phyloP scores from a whole-genome alignment of 1,284 basidiomycete genomes.

The Rhodotorula sp. region DNA sequence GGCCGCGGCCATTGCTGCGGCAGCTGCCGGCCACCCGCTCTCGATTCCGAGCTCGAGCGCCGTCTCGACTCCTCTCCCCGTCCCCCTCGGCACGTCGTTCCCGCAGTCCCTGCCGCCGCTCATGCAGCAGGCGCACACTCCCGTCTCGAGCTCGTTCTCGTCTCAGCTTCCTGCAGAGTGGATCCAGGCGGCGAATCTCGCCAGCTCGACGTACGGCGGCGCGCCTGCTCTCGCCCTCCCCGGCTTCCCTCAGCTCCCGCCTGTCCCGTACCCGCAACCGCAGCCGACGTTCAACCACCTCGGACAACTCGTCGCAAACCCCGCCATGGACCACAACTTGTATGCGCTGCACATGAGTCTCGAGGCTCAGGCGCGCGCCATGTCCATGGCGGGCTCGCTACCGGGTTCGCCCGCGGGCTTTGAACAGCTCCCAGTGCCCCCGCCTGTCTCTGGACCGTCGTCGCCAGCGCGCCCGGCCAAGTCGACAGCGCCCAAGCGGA shows the following conservation, averaged over 20 bases:
- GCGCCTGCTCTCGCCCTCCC: conserved; percentile 4
- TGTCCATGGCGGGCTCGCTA: not conserved
- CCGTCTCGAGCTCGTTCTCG: not conserved
- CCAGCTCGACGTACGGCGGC: conserved; percentile 1
- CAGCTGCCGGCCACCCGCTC: not conserved
- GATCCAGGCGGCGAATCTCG: conserved; percentile 18
- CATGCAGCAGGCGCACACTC: not conserved
- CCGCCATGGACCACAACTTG: conserved; percentile 21
- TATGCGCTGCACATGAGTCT: conserved; percentile 32
- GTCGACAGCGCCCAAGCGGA: not conserved
- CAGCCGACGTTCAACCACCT: conserved; percentile 9
- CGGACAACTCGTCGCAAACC: not conserved
- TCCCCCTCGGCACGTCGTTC: conserved; percentile 1
- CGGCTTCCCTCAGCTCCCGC: conserved; percentile 9
- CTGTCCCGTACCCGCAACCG: not conserved
- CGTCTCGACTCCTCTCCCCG: not conserved
- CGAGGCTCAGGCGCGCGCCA: conserved; percentile 29
- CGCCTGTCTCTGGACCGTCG: not conserved
- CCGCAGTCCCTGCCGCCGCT: not conserved
- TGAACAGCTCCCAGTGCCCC: not conserved
- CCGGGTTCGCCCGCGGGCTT: not conserved
- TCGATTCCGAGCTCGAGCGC: not conserved
- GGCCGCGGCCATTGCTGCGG: not conserved
- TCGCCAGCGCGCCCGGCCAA: not conserved
- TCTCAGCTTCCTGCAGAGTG: conserved; percentile 25